phyloP scores from a whole-genome alignment of 2,329 filamentous ascomycete species.

The Davidsoniella australis region DNA sequence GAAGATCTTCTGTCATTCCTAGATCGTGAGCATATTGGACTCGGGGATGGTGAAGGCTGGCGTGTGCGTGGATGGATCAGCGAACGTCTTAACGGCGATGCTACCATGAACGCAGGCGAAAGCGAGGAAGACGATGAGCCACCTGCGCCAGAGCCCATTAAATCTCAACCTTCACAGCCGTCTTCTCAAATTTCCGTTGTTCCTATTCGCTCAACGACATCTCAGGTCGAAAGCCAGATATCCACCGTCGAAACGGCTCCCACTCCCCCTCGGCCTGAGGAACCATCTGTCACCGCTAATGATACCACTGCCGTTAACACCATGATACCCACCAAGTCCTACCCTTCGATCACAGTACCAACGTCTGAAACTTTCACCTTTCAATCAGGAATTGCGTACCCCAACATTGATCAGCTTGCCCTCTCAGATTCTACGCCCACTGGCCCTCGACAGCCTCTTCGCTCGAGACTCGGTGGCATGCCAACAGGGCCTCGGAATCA shows the following conservation, averaged over 20 bases:
- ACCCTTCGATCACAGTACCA: slow-evolving; percentile 25
- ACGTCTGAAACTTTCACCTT: slow-evolving; percentile 51
- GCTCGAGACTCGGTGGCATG: slow-evolving; percentile 7
- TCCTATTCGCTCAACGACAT: slow-evolving; percentile 16
- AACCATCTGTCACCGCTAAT: not conserved
- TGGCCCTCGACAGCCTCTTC: slow-evolving; percentile 7
- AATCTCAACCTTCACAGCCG: not conserved
- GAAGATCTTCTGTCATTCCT: slow-evolving; percentile 78
- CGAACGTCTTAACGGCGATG: slow-evolving; percentile 49
- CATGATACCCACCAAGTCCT: not conserved
- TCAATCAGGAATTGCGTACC: slow-evolving; percentile 42
- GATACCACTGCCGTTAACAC: not conserved
- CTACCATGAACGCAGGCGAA: slow-evolving; percentile 35
- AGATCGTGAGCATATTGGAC: slow-evolving; percentile 62
- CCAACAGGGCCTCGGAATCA: slow-evolving; percentile 16
- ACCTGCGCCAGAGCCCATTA: slow-evolving; percentile 26
- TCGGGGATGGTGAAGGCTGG: slow-evolving; percentile 62
- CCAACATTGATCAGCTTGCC: slow-evolving; percentile 41
- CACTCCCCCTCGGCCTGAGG: not conserved
- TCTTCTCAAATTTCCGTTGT: slow-evolving; percentile 15
- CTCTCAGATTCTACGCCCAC: slow-evolving; percentile 32
- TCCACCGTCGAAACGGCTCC: not conserved
- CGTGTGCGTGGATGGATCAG: slow-evolving; percentile 46
- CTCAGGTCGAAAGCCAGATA: slow-evolving; percentile 16
- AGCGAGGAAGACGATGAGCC: slow-evolving; percentile 52